Percentiles rank a stretch among this genome's conserved stretches.
Evolutionary conservation across 2,329 filamentous ascomycete genomes (phyloP).

Genomic region (Penicillium sp.): DNA sequence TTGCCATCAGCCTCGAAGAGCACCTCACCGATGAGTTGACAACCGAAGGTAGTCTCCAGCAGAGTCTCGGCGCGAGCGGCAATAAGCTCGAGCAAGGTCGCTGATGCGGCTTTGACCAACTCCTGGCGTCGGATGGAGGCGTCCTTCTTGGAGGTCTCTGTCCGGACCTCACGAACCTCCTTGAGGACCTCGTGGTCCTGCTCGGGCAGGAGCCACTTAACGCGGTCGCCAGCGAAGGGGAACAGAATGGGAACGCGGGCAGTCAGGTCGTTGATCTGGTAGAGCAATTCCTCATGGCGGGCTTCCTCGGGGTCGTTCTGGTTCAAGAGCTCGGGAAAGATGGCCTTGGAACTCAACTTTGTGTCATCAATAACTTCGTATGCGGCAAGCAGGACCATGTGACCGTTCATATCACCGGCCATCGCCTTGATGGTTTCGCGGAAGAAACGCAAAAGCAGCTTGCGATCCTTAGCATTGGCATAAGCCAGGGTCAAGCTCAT

Average conservation of each 20-base stretch:
- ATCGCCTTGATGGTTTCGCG: constrained; percentile 86
- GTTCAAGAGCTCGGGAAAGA: constrained; percentile 82
- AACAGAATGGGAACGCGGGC: constrained; percentile 71
- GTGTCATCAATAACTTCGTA: constrained; percentile 95
- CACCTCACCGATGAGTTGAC: constrained; percentile 80
- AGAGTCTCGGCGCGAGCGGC: constrained; percentile 66
- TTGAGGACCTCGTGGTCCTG: constrained; percentile 69
- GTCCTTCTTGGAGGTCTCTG: constrained; percentile 90
- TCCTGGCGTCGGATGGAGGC: constrained; percentile 72
- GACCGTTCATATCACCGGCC: constrained; percentile 75
- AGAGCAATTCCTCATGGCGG: constrained; percentile 46
- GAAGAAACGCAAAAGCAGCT: constrained; percentile 82
- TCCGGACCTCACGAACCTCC: constrained; percentile 76
- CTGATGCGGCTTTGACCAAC: constrained; percentile 70
- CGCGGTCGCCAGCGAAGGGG: constrained; percentile 66
- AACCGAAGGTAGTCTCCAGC: constrained; percentile 74
- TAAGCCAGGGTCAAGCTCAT: constrained; percentile 80
- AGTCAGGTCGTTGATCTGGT: constrained; percentile 45
- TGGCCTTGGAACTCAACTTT: constrained; percentile 77
- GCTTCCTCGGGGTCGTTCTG: constrained; percentile 53
- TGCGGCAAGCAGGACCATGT: constrained; percentile 77
- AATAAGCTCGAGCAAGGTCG: constrained; percentile 72
- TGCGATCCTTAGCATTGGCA: constrained; percentile 87
- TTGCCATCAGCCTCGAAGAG: constrained; percentile 74
- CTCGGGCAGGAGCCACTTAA: constrained; percentile 63